These are phyloP conservation scores for Rhododendron ovatum DNA, from an alignment of 148 eudicot species.

Conservation along the genomic window DNA sequence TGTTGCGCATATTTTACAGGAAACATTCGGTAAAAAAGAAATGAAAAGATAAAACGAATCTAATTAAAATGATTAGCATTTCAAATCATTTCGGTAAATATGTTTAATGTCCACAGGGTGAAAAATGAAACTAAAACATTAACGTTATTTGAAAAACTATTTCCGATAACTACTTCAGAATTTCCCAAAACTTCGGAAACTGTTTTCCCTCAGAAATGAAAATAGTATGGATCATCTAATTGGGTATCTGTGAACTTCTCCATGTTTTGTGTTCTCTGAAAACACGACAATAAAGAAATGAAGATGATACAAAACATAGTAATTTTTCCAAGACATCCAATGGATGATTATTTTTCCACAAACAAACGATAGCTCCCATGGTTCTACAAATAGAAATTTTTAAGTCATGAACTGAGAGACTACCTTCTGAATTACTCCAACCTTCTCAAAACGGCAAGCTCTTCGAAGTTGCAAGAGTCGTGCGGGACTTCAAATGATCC, in stretches of 20 bases:
- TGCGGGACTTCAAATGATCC: constrained; percentile 72
- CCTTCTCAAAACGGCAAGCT: constrained; percentile 81
- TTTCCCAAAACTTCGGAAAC: not conserved
- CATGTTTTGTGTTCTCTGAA: not conserved
- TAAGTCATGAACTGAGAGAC: not conserved
- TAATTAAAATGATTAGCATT: not conserved
- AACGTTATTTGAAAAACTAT: not conserved
- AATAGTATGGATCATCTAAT: not conserved
- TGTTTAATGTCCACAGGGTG: not conserved
- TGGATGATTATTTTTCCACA: not conserved
- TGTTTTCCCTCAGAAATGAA: not conserved
- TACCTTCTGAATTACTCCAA: not conserved
- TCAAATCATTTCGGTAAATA: not conserved
- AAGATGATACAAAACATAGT: not conserved
- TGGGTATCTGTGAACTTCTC: not conserved
- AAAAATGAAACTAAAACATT: not conserved
- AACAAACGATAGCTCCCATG: not conserved
- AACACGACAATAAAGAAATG: not conserved
- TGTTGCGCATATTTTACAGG: not conserved
- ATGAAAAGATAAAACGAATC: not conserved
- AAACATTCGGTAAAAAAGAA: not conserved
- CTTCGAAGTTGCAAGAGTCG: constrained; percentile 72
- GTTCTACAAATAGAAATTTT: not conserved
- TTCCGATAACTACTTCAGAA: not conserved
- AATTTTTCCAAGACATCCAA: not conserved